phyloP scores from a whole-genome alignment of 306 rosid genomes.

The Vachellia pachyceras region DNA sequence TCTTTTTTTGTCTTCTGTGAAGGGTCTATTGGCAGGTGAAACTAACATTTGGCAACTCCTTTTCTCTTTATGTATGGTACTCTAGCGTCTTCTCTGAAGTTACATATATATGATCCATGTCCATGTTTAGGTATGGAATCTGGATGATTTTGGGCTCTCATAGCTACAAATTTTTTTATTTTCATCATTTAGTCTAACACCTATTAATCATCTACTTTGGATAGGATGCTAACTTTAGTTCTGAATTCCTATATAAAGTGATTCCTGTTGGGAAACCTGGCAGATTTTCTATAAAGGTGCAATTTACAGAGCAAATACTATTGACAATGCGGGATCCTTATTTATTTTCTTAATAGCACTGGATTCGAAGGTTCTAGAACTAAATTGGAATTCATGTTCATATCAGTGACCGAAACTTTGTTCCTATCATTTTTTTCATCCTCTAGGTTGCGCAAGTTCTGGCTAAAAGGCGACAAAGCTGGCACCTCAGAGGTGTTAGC shows the following conservation, averaged over 20 bases:
- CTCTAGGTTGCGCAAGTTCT: slow-evolving; percentile 69
- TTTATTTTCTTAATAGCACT: neutral
- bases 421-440: slow-evolving; percentile 17
- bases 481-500: slow-evolving; percentile 83
- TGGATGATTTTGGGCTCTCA: neutral
- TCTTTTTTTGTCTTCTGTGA: slow-evolving; percentile 81
- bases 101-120: slow-evolving; percentile 19
- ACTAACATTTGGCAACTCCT: slow-evolving; percentile 14
- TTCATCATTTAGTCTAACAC: neutral
- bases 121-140: neutral
- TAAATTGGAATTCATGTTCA: slow-evolving; percentile 1
- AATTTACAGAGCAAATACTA: neutral
- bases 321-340: neutral
- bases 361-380: neutral
- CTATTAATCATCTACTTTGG: neutral
- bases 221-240: slow-evolving; percentile 16
- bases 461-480: slow-evolving; percentile 89
- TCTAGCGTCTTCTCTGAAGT: neutral
- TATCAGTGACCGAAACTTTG: slow-evolving; percentile 6
- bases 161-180: neutral
- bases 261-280: too few relatives aligned
- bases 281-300: neutral
- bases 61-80: slow-evolving; percentile 9
- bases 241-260: too few relatives aligned
- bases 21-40: slow-evolving; percentile 80